phyloP scores from a whole-genome alignment of 2,329 filamentous ascomycete species.

The Alternaria brassicae region DNA sequence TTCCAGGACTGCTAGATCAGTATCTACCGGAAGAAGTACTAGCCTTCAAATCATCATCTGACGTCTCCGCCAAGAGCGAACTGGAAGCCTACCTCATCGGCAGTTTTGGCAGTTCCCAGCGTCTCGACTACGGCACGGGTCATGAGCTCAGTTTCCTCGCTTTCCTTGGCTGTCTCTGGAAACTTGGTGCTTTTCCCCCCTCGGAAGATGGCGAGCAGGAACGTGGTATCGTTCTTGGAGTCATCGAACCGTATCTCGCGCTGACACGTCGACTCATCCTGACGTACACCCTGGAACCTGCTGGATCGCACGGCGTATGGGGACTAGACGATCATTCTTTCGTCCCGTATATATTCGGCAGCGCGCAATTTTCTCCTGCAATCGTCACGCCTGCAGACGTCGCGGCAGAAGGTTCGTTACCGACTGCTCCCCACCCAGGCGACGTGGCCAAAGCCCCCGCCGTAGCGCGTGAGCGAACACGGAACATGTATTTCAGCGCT shows the following conservation, averaged over 20 bases:
- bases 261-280: slow-evolving; percentile 84
- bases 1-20: slow-evolving; percentile 63
- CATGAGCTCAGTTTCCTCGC: slow-evolving; percentile 95
- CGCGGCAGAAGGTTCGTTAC: slow-evolving; percentile 79
- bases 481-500: slow-evolving; percentile 86
- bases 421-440: slow-evolving; percentile 70
- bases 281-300: slow-evolving; percentile 92
- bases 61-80: slow-evolving; percentile 66
- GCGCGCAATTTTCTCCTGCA: slow-evolving; percentile 83
- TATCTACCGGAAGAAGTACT: slow-evolving; percentile 62
- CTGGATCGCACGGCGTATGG: slow-evolving; percentile 97
- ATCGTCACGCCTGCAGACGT: slow-evolving; percentile 65
- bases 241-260: slow-evolving; percentile 85
- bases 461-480: slow-evolving; percentile 51
- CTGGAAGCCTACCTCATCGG: slow-evolving; percentile 81
- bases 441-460: slow-evolving; percentile 62
- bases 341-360: slow-evolving; percentile 91
- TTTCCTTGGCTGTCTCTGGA: slow-evolving; percentile 90
- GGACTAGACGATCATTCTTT: slow-evolving; percentile 98
- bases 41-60: slow-evolving; percentile 36
- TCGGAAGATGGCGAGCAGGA: slow-evolving; percentile 66
- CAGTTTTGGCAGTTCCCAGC: slow-evolving; percentile 84
- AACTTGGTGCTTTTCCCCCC: slow-evolving; percentile 78
- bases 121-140: slow-evolving; percentile 94
- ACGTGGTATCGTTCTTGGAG: slow-evolving; percentile 78